Evolutionary conservation across 371 early-diverging fungal genomes (phyloP), one percentile per base, ranked within the genome.

Genomic region (Rhizopus stolonifer): DNA sequence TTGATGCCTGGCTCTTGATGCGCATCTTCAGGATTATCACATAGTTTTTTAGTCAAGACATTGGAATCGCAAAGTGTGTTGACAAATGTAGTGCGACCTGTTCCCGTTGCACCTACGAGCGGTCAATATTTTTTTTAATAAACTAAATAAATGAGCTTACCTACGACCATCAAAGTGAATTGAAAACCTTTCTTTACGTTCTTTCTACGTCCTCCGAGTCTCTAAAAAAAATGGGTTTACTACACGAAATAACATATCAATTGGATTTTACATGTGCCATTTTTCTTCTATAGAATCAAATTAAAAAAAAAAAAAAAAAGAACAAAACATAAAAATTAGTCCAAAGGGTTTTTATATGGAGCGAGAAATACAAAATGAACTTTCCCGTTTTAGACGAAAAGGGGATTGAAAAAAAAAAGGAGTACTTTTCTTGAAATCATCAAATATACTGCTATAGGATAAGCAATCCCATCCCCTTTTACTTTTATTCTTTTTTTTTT

Each of bases 81-180:
- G 54, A 99, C 85, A 69, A 99, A 96, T 5, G 99, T 99, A 21
- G 96, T 87, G 56, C 99, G 92, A 5, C 99, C 99, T 48, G 96
- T 84, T 39, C 99, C 99, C 52, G 92, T 85, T 15, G 90, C 80
- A 50, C 92, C 92, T 91, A 60, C 4, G 4, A 29, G 10, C 4
- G 31, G 31, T 29, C 10, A 29, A 10, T 29, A 10, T 29, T 7
- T 29, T 4, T 10, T 10, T 29, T 29, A 10, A 29, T 4, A 10
- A 29, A 29, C 10, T 7, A 29, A 29, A 29, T 10, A 29, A 10
- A 29, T 10, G 4, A 29, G 7, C 10, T 29, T 29, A 29, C 31
- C 31, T 29, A 29, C 31, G 10, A 29, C 31, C 31, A 29, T 29
- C 31, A 29, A 29, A 10, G 31, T 29, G 10, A 29, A 96, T 65